phyloP scores from a whole-genome alignment of 1,284 basidiomycete genomes.

The Tylopilus orsonianus region DNA sequence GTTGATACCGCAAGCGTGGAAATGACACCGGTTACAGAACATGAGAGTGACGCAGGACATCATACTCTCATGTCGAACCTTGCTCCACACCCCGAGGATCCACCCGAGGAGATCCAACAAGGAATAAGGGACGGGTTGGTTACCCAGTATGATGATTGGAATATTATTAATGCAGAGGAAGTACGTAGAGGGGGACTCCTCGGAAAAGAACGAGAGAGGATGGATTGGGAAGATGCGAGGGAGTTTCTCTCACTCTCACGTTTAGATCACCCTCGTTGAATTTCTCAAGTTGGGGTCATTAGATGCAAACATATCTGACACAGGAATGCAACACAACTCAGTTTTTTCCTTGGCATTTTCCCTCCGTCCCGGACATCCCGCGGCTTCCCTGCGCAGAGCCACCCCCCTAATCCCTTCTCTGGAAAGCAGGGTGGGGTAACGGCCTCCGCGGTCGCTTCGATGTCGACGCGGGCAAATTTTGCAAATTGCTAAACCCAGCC shows the following conservation, averaged over 20 bases:
- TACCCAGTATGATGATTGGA: slow-evolving; percentile 70
- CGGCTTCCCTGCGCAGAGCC: neutral
- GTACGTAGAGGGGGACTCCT: slow-evolving; percentile 49
- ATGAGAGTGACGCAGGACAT: slow-evolving; percentile 30
- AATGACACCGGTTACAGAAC: slow-evolving; percentile 6
- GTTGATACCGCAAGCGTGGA: slow-evolving; percentile 14
- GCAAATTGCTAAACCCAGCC: slow-evolving; percentile 27
- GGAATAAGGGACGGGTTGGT: slow-evolving; percentile 52
- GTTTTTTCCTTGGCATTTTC: neutral
- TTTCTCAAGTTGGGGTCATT: slow-evolving; percentile 1
- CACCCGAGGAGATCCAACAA: slow-evolving; percentile 53
- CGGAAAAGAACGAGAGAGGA: slow-evolving; percentile 79
- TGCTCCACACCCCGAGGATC: slow-evolving; percentile 38
- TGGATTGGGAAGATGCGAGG: slow-evolving; percentile 61
- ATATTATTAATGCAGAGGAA: slow-evolving; percentile 66
- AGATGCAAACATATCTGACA: slow-evolving; percentile 8
- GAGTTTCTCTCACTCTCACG: slow-evolving; percentile 36
- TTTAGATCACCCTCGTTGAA: slow-evolving; percentile 6
- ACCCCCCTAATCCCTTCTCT: slow-evolving; percentile 20
- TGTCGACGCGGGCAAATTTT: slow-evolving; percentile 29
- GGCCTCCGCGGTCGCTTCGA: slow-evolving; percentile 29
- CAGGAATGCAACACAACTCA: slow-evolving; percentile 17
- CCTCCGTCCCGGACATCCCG: neutral
- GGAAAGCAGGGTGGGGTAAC: slow-evolving; percentile 34
- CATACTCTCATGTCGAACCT: slow-evolving; percentile 28